Percentiles rank a stretch among this genome's conserved stretches.
phyloP scores from a whole-genome alignment of 129 eudicot genomes.

The Saussurea involucrata region DNA sequence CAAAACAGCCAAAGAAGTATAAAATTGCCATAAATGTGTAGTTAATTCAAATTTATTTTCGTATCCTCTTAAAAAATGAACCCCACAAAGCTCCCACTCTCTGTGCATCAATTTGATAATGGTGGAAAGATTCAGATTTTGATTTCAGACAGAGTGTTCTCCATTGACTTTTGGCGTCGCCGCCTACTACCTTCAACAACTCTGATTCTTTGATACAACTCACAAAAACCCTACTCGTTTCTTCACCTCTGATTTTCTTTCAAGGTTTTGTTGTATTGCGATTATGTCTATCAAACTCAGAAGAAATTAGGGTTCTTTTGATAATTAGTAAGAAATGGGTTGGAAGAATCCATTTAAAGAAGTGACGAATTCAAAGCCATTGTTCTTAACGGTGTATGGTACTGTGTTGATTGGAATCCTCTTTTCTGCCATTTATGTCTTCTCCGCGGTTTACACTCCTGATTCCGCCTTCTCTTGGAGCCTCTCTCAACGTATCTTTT shows the following conservation, averaged over 20 bases:
- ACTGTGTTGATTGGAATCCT: slow-evolving; percentile 73
- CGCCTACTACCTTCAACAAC: slow-evolving; percentile 7
- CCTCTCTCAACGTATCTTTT: slow-evolving; percentile 29
- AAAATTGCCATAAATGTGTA: slow-evolving; percentile 19
- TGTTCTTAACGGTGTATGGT: slow-evolving; percentile 80
- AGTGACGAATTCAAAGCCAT: slow-evolving; percentile 70
- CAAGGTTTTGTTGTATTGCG: neutral
- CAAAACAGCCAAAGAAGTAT: neutral
- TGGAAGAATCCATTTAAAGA: slow-evolving; percentile 62
- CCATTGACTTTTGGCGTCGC: slow-evolving; percentile 22
- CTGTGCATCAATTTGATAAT: slow-evolving; percentile 14
- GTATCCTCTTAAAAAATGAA: slow-evolving; percentile 7
- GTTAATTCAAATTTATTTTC: slow-evolving; percentile 13
- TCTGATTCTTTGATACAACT: neutral
- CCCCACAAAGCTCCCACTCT: slow-evolving; percentile 30
- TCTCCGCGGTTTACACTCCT: slow-evolving; percentile 79
- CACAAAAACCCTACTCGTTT: slow-evolving; percentile 13
- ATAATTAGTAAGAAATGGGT: slow-evolving; percentile 41
- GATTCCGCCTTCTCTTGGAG: slow-evolving; percentile 38
- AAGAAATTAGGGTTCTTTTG: slow-evolving; percentile 25
- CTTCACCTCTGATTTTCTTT: neutral
- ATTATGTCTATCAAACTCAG: slow-evolving; percentile 8
- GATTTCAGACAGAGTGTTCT: neutral
- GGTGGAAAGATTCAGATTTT: slow-evolving; percentile 3
- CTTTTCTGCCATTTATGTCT: slow-evolving; percentile 68